Evolutionary conservation across 225 moss, liverwort and hornwort species (phyloP).

Genomic region (Asterella californica): DNA sequence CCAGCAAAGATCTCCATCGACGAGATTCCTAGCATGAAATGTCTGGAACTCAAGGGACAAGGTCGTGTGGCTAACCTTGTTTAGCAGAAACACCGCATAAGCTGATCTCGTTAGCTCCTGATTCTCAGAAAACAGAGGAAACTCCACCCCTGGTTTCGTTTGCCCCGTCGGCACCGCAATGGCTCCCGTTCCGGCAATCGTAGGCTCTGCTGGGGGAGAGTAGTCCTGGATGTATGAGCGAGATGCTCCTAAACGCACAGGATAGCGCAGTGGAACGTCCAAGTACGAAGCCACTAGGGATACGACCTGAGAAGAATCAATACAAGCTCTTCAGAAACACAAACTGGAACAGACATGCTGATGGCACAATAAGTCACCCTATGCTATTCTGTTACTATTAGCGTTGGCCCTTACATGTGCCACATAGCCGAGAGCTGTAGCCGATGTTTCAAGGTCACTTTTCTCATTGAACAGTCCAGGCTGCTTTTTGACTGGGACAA

Average conservation of each 20-base stretch:
- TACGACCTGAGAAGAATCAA: constrained; percentile 60
- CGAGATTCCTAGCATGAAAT: background rate
- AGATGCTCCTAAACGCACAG: constrained; percentile 83
- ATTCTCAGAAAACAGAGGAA: constrained; percentile 95
- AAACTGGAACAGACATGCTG: background rate
- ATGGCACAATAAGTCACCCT: constrained; percentile 14
- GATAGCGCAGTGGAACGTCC: constrained; percentile 86
- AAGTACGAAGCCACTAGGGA: constrained; percentile 74
- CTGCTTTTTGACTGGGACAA: constrained; percentile 63
- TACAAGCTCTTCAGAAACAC: background rate
- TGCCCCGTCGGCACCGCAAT: constrained; percentile 44
- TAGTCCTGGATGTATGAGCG: constrained; percentile 88
- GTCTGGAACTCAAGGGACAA: background rate
- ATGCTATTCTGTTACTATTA: no score
- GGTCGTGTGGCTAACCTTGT: constrained; percentile 56
- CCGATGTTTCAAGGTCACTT: constrained; percentile 65
- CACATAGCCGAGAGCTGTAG: constrained; percentile 96
- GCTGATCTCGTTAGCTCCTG: constrained; percentile 94
- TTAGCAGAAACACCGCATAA: constrained; percentile 93
- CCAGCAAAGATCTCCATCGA: background rate
- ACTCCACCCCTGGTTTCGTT: constrained; percentile 61
- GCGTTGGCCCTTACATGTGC: constrained; percentile 61
- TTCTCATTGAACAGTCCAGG: constrained; percentile 67
- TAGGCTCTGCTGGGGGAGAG: constrained; percentile 81
- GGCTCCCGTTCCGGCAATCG: constrained; percentile 56